Evolutionary conservation across 2,329 filamentous ascomycete species (phyloP).

Genomic region (Colletotrichum costaricense): DNA sequence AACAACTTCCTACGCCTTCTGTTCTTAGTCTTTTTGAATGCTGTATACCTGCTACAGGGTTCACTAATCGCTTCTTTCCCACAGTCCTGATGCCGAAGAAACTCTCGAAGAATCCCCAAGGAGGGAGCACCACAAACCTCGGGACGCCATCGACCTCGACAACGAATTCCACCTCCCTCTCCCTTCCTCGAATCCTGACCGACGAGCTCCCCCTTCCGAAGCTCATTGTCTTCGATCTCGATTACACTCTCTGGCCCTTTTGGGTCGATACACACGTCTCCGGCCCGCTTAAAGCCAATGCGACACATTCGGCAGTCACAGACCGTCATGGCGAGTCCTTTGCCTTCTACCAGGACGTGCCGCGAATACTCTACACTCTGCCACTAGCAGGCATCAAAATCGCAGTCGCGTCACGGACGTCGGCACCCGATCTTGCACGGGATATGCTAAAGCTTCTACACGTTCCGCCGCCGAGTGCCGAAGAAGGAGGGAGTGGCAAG

Average conservation of each 20-base stretch:
- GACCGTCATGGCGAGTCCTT: slow-evolving; percentile 74
- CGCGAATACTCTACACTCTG: slow-evolving; percentile 73
- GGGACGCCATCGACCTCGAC: slow-evolving; percentile 39
- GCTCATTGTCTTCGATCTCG: slow-evolving; percentile 92
- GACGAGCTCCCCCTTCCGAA: slow-evolving; percentile 79
- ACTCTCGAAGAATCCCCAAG: slow-evolving; percentile 41
- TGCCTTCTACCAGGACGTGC: slow-evolving; percentile 78
- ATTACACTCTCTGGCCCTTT: slow-evolving; percentile 99
- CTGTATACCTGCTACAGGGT: not conserved
- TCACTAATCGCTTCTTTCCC: not conserved
- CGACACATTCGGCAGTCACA: slow-evolving; percentile 53
- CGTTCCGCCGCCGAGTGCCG: slow-evolving; percentile 52
- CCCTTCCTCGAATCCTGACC: slow-evolving; percentile 55
- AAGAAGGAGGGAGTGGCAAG: slow-evolving; percentile 37
- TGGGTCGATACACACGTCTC: slow-evolving; percentile 96
- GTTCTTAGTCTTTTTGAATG: not conserved
- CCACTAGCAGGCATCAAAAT: slow-evolving; percentile 61
- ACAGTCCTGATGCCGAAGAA: slow-evolving; percentile 45
- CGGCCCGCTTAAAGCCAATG: slow-evolving; percentile 71
- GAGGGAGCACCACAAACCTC: slow-evolving; percentile 40
- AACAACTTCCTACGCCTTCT: not conserved
- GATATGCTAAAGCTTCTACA: slow-evolving; percentile 84
- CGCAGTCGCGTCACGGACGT: slow-evolving; percentile 84
- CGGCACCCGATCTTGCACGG: slow-evolving; percentile 80
- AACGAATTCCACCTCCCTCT: slow-evolving; percentile 37